Evolutionary conservation across 345 rosid genomes (phyloP), one percentile per base, ranked within the genome.

Genomic region (Stellera chamaejasme): DNA sequence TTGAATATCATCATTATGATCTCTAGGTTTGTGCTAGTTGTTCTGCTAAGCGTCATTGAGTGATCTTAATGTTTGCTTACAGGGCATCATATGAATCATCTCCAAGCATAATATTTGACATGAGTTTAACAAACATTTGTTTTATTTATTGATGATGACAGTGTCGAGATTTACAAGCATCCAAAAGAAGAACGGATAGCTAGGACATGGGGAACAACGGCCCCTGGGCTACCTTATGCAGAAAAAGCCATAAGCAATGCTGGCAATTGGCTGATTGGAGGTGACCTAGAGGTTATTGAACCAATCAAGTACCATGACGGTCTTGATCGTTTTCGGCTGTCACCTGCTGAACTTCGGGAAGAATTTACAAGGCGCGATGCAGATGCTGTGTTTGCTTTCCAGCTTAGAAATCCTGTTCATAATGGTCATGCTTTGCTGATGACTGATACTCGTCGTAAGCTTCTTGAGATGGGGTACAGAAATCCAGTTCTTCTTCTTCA

Each of bases 371-470:
- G 62, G 77, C 88, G 99, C 65, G 77, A 83, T 19, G 97, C 99
- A 0, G 99, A 93, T 76, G 99, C 99, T 25, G 95, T 93, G 13
- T 93, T 93, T 73, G 99, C 99, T 63, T 93, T 93, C 76, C 99
- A 93, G 85, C 85, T 93, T 16, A 84, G 99, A 69, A 93, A 93
- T 67, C 99, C 99, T 13, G 99, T 93, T 15, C 99, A 93, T 62
- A 93, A 93, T 64, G 99, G 99, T 45, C 99, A 93, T 54, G 99
- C 99, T 48, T 72, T 93, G 32, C 76, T 93, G 62, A 93, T 93
- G 99, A 89, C 90, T 44, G 97, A 93, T 73, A 93, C 99, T 52
- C 89, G 96, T 36, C 76, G 72, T 48, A 75, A 96, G 43, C 97
- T 93, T 61, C 97, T 93, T 48, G 95, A 93, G 54, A 87, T 89